These are phyloP conservation scores for Microbotryum saponariae DNA, from an alignment of 1,284 basidiomycete genomes.

Conservation along the genomic window DNA sequence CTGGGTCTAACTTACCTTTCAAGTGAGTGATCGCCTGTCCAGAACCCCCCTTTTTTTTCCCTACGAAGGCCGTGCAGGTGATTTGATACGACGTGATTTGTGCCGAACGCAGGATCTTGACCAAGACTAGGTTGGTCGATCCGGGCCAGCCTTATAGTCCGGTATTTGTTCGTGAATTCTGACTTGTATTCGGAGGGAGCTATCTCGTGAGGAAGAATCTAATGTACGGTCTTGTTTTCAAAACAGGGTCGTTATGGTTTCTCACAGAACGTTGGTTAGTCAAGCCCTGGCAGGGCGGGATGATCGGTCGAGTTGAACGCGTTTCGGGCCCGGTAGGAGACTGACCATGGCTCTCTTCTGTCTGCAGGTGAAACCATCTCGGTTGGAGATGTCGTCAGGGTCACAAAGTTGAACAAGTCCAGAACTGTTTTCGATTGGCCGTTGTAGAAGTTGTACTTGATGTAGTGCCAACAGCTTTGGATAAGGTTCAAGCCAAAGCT, in stretches of 20 bases:
- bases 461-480: too few relatives aligned
- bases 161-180: constrained; percentile 5
- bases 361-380: constrained; percentile 3
- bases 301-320: not conserved
- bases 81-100: not conserved
- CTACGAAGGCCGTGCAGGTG: too few relatives aligned
- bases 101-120: not conserved
- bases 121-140: constrained; percentile 14
- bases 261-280: not conserved
- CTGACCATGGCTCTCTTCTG: too few relatives aligned
- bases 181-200: too few relatives aligned
- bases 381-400: constrained; percentile 5
- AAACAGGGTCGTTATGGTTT: constrained; percentile 17
- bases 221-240: fast-evolving
- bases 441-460: not conserved
- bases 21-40: not conserved
- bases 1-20: not conserved
- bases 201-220: not conserved
- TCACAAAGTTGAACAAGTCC: constrained; percentile 5
- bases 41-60: too few relatives aligned
- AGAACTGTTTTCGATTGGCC: constrained; percentile 11
- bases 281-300: too few relatives aligned
- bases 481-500: too few relatives aligned
- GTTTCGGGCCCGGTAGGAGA: not conserved
- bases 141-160: constrained; percentile 4